Conservation (phyloP, 2,329 filamentous ascomycete genomes). For the Ceratocystis cacaofunesta region DNA sequence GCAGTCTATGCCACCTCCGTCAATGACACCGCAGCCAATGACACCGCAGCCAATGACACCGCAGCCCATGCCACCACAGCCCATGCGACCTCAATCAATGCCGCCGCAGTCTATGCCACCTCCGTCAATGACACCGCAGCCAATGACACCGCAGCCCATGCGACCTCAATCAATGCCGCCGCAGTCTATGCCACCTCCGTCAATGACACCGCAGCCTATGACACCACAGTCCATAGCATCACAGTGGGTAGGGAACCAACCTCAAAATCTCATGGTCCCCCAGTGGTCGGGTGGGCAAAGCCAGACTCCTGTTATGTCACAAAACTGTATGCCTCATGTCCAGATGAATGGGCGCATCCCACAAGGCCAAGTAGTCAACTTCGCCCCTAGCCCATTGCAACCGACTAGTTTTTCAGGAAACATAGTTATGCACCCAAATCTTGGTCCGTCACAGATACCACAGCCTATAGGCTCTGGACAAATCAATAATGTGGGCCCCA, state of each 20-base stretch:
- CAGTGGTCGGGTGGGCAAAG: not conserved
- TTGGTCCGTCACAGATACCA: not conserved
- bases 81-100: no score
- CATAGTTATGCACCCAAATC: not conserved
- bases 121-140: no score
- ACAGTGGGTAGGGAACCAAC: no score
- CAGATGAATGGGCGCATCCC: not conserved
- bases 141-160: no score
- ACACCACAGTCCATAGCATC: no score
- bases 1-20: no score
- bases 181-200: no score
- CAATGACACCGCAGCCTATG: no score
- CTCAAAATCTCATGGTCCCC: not conserved
- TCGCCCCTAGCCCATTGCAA: not conserved
- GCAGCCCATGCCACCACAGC: no score
- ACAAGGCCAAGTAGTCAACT: not conserved
- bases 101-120: no score
- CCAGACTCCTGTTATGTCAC: not conserved
- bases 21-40: no score
- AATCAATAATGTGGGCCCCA: not conserved
- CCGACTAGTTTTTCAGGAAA: not conserved
- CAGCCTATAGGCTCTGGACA: not conserved
- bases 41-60: no score
- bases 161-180: rapidly evolving
- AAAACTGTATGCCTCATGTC: not conserved